These are phyloP conservation scores for Rhodotorula sphaerocarpa DNA, from an alignment of 768 basidiomycete species.

Conservation along the genomic window DNA sequence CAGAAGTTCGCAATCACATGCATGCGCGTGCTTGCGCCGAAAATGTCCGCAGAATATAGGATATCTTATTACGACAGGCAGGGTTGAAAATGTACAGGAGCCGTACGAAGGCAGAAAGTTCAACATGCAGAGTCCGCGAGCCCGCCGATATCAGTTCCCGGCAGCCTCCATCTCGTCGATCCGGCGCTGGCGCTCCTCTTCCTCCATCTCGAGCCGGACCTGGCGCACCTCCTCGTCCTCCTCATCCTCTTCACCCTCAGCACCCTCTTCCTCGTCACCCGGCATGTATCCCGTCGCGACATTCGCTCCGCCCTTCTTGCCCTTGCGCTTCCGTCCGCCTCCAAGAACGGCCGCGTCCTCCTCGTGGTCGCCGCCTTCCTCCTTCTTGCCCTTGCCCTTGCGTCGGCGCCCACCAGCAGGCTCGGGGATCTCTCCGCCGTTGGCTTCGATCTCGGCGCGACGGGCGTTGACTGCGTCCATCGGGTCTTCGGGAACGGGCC, in stretches of 20 bases:
- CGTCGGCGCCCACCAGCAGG: background rate
- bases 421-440: background rate
- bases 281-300: constrained; percentile 1
- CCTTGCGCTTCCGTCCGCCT: constrained; percentile 1
- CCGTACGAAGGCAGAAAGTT: too few relatives aligned
- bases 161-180: constrained; percentile 26
- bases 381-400: constrained; percentile 5
- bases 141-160: too few relatives aligned
- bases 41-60: too few relatives aligned
- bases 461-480: constrained; percentile 26
- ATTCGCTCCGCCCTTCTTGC: constrained; percentile 3
- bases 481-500: constrained; percentile 33
- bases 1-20: too few relatives aligned
- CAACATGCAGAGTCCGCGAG: too few relatives aligned
- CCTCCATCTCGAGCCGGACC: constrained; percentile 19
- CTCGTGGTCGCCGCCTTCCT: background rate
- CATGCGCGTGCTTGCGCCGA: too few relatives aligned
- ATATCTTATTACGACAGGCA: too few relatives aligned
- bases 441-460: constrained; percentile 27
- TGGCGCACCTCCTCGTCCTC: constrained; percentile 7
- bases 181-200: constrained; percentile 18
- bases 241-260: background rate
- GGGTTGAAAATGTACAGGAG: too few relatives aligned
- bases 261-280: constrained; percentile 1
- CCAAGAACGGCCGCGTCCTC: background rate